Evolutionary conservation across 1,284 basidiomycete species (phyloP).

Genomic region (Athelia psychrophila): DNA sequence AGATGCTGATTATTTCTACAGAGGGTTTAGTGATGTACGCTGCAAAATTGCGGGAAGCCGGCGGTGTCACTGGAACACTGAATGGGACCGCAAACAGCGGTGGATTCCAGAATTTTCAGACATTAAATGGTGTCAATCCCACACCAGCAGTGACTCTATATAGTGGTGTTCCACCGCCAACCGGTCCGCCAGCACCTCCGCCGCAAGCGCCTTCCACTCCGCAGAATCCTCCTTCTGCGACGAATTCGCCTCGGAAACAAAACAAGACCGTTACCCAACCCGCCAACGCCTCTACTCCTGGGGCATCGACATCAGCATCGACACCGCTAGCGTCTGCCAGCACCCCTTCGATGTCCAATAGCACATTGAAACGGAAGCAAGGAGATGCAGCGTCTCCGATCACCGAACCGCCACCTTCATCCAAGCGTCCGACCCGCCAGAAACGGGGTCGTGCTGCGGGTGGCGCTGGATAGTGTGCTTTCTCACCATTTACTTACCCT

Average conservation of each 20-base stretch:
- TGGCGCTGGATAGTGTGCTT: constrained; percentile 28
- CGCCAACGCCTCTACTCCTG: constrained; percentile 35
- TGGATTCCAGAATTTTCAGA: constrained; percentile 10
- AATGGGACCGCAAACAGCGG: neutral
- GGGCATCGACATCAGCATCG: constrained; percentile 29
- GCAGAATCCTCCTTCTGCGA: constrained; percentile 47
- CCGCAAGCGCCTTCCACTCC: constrained; percentile 34
- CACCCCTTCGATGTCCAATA: constrained; percentile 48
- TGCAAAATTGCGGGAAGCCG: constrained; percentile 40
- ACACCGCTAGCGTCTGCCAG: constrained; percentile 30
- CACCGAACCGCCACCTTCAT: constrained; percentile 42
- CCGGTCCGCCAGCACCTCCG: constrained; percentile 20
- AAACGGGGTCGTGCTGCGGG: constrained; percentile 45
- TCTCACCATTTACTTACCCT: constrained; percentile 12
- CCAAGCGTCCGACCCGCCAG: constrained; percentile 45
- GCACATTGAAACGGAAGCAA: constrained; percentile 66
- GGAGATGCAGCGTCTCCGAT: constrained; percentile 52
- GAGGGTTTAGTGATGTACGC: constrained; percentile 31
- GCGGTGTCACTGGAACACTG: constrained; percentile 27
- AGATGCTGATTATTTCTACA: constrained; percentile 13
- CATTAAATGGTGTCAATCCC: constrained; percentile 13
- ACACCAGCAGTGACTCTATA: constrained; percentile 40
- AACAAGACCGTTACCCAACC: constrained; percentile 49
- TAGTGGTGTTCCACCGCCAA: constrained; percentile 41
- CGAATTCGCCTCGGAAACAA: constrained; percentile 52